Base-by-base conservation (phyloP, 169 alveolate species). In the Eimeria sp. region DNA sequence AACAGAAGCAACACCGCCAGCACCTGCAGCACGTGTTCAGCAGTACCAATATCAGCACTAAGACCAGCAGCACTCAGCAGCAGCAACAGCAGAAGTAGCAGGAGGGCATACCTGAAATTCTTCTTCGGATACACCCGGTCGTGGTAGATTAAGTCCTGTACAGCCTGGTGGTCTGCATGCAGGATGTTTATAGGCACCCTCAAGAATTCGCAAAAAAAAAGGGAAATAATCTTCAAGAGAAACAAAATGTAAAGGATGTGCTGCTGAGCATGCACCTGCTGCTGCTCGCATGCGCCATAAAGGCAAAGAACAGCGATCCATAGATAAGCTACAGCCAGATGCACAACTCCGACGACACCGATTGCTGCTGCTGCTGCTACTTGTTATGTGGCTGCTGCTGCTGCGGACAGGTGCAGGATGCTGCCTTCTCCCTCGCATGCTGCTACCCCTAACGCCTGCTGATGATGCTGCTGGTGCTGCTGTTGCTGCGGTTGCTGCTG, bases 111-210 rank as follows among this genome's bases (percentile, higher is more conserved):
- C 95, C 95, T 92, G 95, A 76, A 92, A 92, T 58, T 92, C 91
- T 3, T 58, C 91, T 51, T 92, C 95, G 67, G 84, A 76, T 16
- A 92, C 73, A 5, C 95, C 95, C 18, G 95, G 95, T 14, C 91
- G 27, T 22, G 86, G 87, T 40, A 84, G 92, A 30, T 92, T 84
- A 0, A 92, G 72, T 49, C 95, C 95, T 27, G 87, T 76, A 49
- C 95, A 92, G 45, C 95, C 95, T 9, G 95, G 95, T 47, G 95
- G 95, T 18, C 95, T 75, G 95, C 95, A 92, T 84, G 75, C 87
- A 20, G 95, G 95, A 43, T 92, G 95, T 63, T 92, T 92, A 89
- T 92, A 92, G 22, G 91, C 87, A 6, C 92, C 95, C 72, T 92
- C 95, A 11, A 92, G 75, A 25, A 92, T 9, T 20, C 95, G 78